Conservation (phyloP, 257 asterid genomes). For the Ilex aquifolium region DNA sequence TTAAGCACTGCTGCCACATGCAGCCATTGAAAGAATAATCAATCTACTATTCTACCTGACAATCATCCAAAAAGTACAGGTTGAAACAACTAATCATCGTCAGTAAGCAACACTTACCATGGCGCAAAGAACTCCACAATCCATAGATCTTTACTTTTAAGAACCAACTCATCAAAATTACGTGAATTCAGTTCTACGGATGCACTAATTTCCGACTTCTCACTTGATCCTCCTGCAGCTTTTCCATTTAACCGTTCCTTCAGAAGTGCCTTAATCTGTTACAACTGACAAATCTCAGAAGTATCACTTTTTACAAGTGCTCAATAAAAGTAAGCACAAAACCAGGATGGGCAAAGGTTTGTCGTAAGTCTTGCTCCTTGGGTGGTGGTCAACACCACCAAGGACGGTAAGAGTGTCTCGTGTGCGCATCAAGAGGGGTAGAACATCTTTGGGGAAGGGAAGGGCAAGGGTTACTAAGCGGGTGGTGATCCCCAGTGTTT, state of each 20-base stretch:
- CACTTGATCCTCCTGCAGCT: constrained; percentile 74
- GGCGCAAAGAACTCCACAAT: constrained; percentile 97
- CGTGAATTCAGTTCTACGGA: constrained; percentile 76
- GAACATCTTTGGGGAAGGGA: too few relatives aligned
- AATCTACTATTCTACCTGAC: too few relatives aligned
- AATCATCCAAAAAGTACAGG: too few relatives aligned
- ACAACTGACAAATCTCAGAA: background rate
- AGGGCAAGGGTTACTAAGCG: too few relatives aligned
- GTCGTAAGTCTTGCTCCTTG: too few relatives aligned
- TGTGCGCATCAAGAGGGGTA: too few relatives aligned
- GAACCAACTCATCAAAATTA: constrained; percentile 83
- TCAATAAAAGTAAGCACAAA: background rate
- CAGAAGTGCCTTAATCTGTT: constrained; percentile 64
- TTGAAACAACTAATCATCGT: background rate
- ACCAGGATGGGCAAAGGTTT: background rate
- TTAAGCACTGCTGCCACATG: too few relatives aligned
- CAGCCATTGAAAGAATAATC: too few relatives aligned
- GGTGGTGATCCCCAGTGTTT: too few relatives aligned
- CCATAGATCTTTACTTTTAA: constrained; percentile 93
- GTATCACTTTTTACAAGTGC: too few relatives aligned
- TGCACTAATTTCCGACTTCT: constrained; percentile 79
- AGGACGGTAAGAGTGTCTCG: too few relatives aligned
- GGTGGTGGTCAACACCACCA: too few relatives aligned
- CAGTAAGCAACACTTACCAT: constrained; percentile 48
- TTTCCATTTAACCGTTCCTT: constrained; percentile 84